Conservation (phyloP, 2,329 filamentous ascomycete species). For the Colletotrichum phormii region DNA sequence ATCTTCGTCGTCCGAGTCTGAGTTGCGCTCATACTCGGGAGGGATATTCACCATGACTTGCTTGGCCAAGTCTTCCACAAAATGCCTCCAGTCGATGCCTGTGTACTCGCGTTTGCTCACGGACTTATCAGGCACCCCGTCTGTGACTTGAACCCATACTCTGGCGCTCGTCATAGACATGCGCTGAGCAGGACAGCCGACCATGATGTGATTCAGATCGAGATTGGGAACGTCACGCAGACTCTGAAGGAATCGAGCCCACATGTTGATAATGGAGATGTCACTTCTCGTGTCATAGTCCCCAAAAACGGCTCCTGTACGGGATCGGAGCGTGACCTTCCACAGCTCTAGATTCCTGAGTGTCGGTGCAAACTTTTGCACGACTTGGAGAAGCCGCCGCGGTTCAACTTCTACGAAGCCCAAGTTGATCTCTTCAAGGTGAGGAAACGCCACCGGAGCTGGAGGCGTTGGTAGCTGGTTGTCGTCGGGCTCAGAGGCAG, state of each 20-base stretch:
- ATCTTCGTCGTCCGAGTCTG: conserved; percentile 9
- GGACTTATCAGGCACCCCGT: not conserved
- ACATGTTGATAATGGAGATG: conserved; percentile 46
- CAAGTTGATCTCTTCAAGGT: conserved; percentile 46
- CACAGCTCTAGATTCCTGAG: conserved; percentile 59
- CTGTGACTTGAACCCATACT: conserved; percentile 12
- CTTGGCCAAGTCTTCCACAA: conserved; percentile 44
- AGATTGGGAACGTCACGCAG: conserved; percentile 44
- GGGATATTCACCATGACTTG: conserved; percentile 34
- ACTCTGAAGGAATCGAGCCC: conserved; percentile 51
- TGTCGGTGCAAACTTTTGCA: conserved; percentile 56
- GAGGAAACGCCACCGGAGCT: conserved; percentile 52
- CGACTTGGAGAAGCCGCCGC: conserved; percentile 47
- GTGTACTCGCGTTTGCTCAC: conserved; percentile 41
- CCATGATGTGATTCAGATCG: conserved; percentile 47
- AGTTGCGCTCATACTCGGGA: not conserved
- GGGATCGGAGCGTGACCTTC: conserved; percentile 49
- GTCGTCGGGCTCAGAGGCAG: not conserved
- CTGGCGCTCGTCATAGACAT: not conserved
- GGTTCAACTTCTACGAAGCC: conserved; percentile 43
- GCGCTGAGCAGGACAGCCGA: conserved; percentile 45
- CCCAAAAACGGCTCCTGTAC: not conserved
- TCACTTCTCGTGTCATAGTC: not conserved
- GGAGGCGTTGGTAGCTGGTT: conserved; percentile 22
- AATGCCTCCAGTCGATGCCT: conserved; percentile 51